These are phyloP conservation scores for Coprinopsis cinerea DNA, from an alignment of 768 basidiomycete genomes.

Conservation along the genomic window DNA sequence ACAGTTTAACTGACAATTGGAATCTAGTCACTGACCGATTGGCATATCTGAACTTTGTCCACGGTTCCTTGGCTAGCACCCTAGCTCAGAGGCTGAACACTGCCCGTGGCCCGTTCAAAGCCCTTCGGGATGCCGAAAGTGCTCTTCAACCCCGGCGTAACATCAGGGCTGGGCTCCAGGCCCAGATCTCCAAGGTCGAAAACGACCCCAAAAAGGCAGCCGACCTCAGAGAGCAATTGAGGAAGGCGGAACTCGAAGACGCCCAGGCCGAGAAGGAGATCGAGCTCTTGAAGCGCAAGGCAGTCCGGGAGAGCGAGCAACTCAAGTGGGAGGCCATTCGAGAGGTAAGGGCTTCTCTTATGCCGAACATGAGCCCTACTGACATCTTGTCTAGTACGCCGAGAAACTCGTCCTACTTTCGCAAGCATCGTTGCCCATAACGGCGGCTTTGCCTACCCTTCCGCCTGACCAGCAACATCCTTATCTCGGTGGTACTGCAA, in stretches of 20 bases:
- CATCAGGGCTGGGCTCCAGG: constrained; percentile 48
- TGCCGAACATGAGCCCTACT: neutral
- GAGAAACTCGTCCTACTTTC: constrained; percentile 74
- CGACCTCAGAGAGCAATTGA: constrained; percentile 67
- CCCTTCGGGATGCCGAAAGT: constrained; percentile 64
- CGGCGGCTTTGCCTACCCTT: constrained; percentile 57
- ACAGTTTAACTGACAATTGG: constrained; percentile 11
- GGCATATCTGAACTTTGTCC: constrained; percentile 75
- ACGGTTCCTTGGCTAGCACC: constrained; percentile 58
- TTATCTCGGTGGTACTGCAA: constrained; percentile 57
- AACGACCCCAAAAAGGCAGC: constrained; percentile 59
- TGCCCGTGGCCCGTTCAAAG: constrained; percentile 64
- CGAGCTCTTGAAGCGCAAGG: constrained; percentile 69
- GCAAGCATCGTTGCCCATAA: constrained; percentile 61
- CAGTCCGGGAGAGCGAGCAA: constrained; percentile 66
- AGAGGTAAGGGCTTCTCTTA: constrained; percentile 45
- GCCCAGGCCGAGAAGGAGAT: constrained; percentile 63
- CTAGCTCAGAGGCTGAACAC: constrained; percentile 58
- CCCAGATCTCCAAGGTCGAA: constrained; percentile 60
- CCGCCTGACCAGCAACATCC: constrained; percentile 53
- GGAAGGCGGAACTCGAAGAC: constrained; percentile 59
- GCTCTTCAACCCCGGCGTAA: constrained; percentile 57
- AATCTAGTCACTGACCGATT: constrained; percentile 68
- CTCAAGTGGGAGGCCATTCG: constrained; percentile 76
- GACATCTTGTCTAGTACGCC: constrained; percentile 48